Base-by-base conservation (phyloP, 371 early-diverging fungal genomes). In the Syncephalastrum contaminatum region DNA sequence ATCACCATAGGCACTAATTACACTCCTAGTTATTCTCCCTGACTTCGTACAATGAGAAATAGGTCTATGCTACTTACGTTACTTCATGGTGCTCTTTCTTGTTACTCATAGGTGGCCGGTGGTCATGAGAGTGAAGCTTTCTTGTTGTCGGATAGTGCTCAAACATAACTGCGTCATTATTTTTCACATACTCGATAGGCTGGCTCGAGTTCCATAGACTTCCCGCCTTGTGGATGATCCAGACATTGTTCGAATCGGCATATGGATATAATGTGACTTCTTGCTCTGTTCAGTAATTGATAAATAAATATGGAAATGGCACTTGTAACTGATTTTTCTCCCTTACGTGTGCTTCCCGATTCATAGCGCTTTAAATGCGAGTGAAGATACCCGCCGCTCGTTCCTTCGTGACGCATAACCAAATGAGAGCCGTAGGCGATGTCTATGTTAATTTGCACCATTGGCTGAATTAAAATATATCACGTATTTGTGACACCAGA, bases 251-350 rank as follows among this genome's bases (percentile, higher is more conserved):
- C 19, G 70, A 51, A 65, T 97, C 97, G 7, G 80, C 77, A 70
- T 89, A 91, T 14, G 92, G 88, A 69, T 98, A 98, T 10, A 90
- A 73, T 3, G 96, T 94, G 7, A 98, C 85, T 75, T 96, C 94
- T 83, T 98, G 98, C 52, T 97, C 85, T 86, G n/a, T n/a, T n/a
- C n/a, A n/a, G n/a, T n/a, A n/a, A n/a, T n/a, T n/a, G n/a, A n/a
- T n/a, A n/a, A n/a, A n/a, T n/a, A n/a, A n/a, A n/a, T n/a, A n/a
- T n/a, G n/a, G n/a, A n/a, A n/a, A n/a, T n/a, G n/a, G n/a, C n/a
- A n/a, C n/a, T n/a, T n/a, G n/a, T n/a, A n/a, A n/a, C n/a, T 4
- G 44, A 20, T 48, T 25, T 42, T 22, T 3, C 51, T 13, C 7
- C 44, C 77, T 69, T 81, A 83, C 86, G 91, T 45, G 87, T 86